Base-by-base conservation (phyloP, 345 rosid genomes). In the Eucalyptus microcorys region DNA sequence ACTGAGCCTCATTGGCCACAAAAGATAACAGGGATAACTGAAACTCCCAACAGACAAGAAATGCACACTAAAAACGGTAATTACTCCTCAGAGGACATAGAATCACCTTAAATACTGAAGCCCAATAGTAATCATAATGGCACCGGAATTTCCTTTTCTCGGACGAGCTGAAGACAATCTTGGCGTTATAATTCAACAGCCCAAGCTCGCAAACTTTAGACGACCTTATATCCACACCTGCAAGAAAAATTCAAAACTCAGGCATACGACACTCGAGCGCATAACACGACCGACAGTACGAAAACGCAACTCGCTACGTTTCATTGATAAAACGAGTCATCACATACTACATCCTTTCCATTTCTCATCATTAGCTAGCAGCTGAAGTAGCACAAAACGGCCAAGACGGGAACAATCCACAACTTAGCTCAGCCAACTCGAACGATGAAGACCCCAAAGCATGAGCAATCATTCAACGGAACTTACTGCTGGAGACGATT, bases 41-140 rank as follows among this genome's bases (percentile, higher is more conserved):
- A 61, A 61, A 4, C 30, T 86, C 49, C 4, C 22, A 86, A n/a
- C 11, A 45, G 49, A 19, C 21, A 40, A 32, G 34, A 34, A 61
- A 61, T 87, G 17, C 42, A 86, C 71, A 7, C 11, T 14, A n/a
- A 66, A 61, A 15, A 64, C 21, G 5, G 40, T n/a, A 66, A 14
- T 66, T 4, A n/a, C 40, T 66, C 40, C 40, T 32, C 79, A n/a
- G 5, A 66, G 79, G 40, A 15, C 79, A 66, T 66, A 49, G 42
- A 64, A 79, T 68, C 87, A 96, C 99, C 98, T 96, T 94, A 91
- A 97, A 96, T 64, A 97, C 95, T 81, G 99, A 97, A 87, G 98
- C 96, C 98, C 98, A 97, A 83, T 97, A 96, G 91, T 97, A 97
- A 91, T 97, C 99, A 92, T 93, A 94, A 49, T 94, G 99, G 90